A percentile compares a stretch with the other conserved stretches of the same genome.
These are phyloP conservation scores for Tylopilus sp. DNA, from an alignment of 1,284 basidiomycete genomes.

Conservation along the genomic window DNA sequence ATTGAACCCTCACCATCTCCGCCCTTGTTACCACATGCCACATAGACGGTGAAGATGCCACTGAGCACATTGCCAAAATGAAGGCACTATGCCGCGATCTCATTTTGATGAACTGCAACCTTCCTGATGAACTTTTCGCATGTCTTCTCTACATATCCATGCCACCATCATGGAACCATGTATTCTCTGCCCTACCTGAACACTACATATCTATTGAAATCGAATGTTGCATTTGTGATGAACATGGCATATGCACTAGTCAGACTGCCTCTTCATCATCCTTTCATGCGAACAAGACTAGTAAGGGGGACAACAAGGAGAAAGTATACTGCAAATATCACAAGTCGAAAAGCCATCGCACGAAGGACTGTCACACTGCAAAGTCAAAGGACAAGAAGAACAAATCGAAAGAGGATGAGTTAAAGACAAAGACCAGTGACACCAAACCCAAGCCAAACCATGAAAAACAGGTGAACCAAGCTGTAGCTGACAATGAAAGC, in stretches of 20 bases:
- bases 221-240: background rate
- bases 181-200: constrained; percentile 2
- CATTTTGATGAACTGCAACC: background rate
- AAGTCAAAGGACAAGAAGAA: background rate
- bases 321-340: background rate
- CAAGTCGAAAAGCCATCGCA: background rate
- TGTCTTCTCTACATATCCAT: constrained; percentile 14
- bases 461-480: background rate
- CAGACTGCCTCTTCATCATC: background rate
- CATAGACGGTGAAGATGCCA: background rate
- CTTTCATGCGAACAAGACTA: background rate
- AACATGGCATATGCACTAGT: background rate
- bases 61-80: background rate
- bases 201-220: constrained; percentile 4
- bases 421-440: background rate
- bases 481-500: background rate
- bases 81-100: background rate
- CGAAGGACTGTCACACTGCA: background rate
- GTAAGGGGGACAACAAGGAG: background rate
- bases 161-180: constrained; percentile 4
- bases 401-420: background rate
- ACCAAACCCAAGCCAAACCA: background rate
- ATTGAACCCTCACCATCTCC: too few species aligned
- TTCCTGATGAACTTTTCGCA: background rate
- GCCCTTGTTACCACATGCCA: background rate